Evolutionary conservation across 2,329 filamentous ascomycete species (phyloP), one percentile per base, ranked within the genome.

Genomic region (Diaporthe sp.): DNA sequence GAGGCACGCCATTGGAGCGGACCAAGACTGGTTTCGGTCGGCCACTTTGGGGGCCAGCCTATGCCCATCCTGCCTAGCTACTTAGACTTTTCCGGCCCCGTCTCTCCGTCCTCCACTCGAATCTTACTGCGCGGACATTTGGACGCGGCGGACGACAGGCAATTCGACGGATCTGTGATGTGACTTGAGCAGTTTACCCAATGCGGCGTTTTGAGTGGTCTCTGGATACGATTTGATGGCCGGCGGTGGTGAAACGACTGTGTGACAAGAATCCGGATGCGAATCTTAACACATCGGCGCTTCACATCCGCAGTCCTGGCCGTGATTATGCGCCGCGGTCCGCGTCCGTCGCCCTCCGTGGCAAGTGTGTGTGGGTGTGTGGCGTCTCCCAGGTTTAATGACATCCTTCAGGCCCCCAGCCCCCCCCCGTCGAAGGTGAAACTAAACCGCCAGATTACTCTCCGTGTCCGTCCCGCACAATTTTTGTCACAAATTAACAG

Each of bases 251-350:
- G 47, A 53, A 68, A 68, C 63, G 27, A 15, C 4, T 53, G 44
- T 53, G 47, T 68, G 63, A 53, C 44, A 53, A 3, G 3, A 37
- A 53, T 68, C 47, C 63, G 47, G 47, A 68, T 32, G 39, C 47
- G 35, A n/a, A 39, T 39, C 39, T 30, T 22, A 39, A 39, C 63
- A 68, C 63, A 68, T 37, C 63, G 15, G 19, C 47, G 63, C n/a
- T 66, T 66, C 63, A 66, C 63, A 53, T 39, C 63, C 30, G 44
- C 17, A 32, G 44, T 25, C 61, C 63, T 66, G 44, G 63, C 44
- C 8, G 22, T 68, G 15, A 53, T 53, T 13, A 68, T 68, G 63
- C 63, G n/a, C 17, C n/a, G 27, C 42, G 9, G 27, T 25, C 44
- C 30, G 63, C 61, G 22, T 50, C 61, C 30, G 22, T 44, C 8